phyloP scores from a whole-genome alignment of 768 basidiomycete genomes.

The Gyrodon lividus region DNA sequence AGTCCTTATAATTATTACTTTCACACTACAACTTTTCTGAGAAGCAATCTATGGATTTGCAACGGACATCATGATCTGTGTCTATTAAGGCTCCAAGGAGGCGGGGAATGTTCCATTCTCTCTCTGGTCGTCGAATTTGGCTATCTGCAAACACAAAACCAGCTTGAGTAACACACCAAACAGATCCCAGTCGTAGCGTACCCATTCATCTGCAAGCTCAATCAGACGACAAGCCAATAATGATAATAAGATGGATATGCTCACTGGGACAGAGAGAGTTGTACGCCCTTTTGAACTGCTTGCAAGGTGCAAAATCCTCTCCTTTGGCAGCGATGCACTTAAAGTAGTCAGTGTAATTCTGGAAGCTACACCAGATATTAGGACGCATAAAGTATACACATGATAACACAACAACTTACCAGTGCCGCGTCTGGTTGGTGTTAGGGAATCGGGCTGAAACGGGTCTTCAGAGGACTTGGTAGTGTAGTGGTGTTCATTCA shows the following conservation, averaged over 20 bases:
- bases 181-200: slow-evolving; percentile 33
- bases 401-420: slow-evolving; percentile 50
- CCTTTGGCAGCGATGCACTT: slow-evolving; percentile 97
- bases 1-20: too few relatives aligned
- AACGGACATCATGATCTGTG: neutral
- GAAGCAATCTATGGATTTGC: neutral
- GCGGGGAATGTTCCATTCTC: slow-evolving; percentile 92
- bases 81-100: slow-evolving; percentile 72
- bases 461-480: neutral
- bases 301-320: slow-evolving; percentile 97
- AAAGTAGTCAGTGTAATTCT: slow-evolving; percentile 99
- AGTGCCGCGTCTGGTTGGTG: slow-evolving; percentile 94
- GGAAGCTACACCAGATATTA: slow-evolving; percentile 55
- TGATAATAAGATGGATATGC: slow-evolving; percentile 32
- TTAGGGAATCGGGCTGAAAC: slow-evolving; percentile 81
- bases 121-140: slow-evolving; percentile 93
- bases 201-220: slow-evolving; percentile 80
- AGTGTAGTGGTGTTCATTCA: neutral
- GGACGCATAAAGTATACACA: neutral
- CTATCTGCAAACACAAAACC: slow-evolving; percentile 48
- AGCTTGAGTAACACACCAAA: slow-evolving; percentile 5
- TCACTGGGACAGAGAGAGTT: slow-evolving; percentile 96
- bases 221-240: slow-evolving; percentile 10
- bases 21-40: neutral
- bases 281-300: slow-evolving; percentile 96